These are phyloP conservation scores for Mucor circinelloides DNA, from an alignment of 371 early-diverging fungal species.

Conservation along the genomic window DNA sequence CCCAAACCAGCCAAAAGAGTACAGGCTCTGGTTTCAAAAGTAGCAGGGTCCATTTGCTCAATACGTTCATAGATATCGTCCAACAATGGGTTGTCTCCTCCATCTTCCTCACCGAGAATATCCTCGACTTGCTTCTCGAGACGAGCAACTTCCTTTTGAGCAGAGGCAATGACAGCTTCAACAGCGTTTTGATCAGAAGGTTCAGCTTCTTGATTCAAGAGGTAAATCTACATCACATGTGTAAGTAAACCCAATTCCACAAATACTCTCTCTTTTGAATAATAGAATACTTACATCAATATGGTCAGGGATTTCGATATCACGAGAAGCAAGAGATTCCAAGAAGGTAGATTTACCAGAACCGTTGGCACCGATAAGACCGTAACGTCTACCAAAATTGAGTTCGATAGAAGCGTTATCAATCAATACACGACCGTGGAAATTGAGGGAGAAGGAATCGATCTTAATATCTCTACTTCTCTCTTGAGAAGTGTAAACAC, in stretches of 20 bases:
- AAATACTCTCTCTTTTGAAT: not conserved
- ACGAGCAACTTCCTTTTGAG: slow-evolving; percentile 85
- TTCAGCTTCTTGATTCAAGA: slow-evolving; percentile 94
- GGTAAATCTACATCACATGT: slow-evolving; percentile 40
- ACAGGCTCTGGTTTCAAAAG: slow-evolving; percentile 94
- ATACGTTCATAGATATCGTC: slow-evolving; percentile 96
- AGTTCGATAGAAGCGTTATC: slow-evolving; percentile 94
- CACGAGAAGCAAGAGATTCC: slow-evolving; percentile 90
- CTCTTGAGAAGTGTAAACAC: slow-evolving; percentile 92
- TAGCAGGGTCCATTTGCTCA: slow-evolving; percentile 87
- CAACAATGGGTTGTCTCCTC: slow-evolving; percentile 86
- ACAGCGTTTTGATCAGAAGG: slow-evolving; percentile 91
- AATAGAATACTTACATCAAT: slow-evolving; percentile 91
- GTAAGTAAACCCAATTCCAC: not conserved
- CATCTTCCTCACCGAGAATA: slow-evolving; percentile 76
- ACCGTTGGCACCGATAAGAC: slow-evolving; percentile 97
- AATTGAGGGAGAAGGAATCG: slow-evolving; percentile 92
- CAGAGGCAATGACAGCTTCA: slow-evolving; percentile 89
- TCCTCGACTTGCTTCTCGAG: slow-evolving; percentile 92
- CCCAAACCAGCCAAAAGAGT: slow-evolving; percentile 94
- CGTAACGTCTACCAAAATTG: slow-evolving; percentile 98
- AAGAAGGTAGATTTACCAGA: slow-evolving; percentile 99
- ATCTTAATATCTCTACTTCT: slow-evolving; percentile 95
- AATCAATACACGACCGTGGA: slow-evolving; percentile 91
- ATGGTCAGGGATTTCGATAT: slow-evolving; percentile 95